Percentiles rank a stretch among this genome's conserved stretches.
Evolutionary conservation across 371 early-diverging fungal species (phyloP).

Genomic region (Mortierella sp.): DNA sequence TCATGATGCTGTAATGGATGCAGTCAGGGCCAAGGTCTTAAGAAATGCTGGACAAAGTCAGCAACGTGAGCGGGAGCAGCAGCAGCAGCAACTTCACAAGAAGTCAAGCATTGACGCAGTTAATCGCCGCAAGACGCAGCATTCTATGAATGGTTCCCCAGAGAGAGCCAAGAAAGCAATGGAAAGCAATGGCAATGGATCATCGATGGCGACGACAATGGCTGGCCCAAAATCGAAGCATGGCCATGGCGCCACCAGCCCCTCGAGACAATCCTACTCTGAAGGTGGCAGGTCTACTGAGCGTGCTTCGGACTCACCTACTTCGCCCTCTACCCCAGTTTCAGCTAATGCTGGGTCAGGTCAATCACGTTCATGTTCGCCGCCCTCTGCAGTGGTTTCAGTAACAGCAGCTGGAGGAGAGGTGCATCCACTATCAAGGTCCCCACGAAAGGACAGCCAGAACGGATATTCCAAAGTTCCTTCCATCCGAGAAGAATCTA

Average conservation of each 20-base stretch:
- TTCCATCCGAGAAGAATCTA: not conserved
- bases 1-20: constrained; percentile 56
- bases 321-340: constrained; percentile 18
- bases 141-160: constrained; percentile 18
- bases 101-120: constrained; percentile 17
- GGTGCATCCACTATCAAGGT: not conserved
- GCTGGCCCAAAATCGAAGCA: constrained; percentile 14
- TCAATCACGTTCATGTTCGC: constrained; percentile 22
- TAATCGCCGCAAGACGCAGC: constrained; percentile 23
- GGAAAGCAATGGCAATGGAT: not conserved
- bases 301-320: constrained; percentile 5
- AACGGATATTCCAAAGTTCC: constrained; percentile 7
- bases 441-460: not conserved
- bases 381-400: constrained; percentile 5
- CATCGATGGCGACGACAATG: constrained; percentile 3
- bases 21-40: constrained; percentile 50
- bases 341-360: constrained; percentile 22
- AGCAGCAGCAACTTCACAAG: constrained; percentile 18
- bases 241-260: not conserved
- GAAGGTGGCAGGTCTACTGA: constrained; percentile 5
- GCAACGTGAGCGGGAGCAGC: constrained; percentile 24
- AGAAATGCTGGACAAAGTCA: constrained; percentile 44
- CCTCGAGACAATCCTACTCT: not conserved
- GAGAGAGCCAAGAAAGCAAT: constrained; percentile 24
- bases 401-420: not conserved